Conservation (phyloP, 177 flowering plant species). For the Tripterygium wilfordii region DNA sequence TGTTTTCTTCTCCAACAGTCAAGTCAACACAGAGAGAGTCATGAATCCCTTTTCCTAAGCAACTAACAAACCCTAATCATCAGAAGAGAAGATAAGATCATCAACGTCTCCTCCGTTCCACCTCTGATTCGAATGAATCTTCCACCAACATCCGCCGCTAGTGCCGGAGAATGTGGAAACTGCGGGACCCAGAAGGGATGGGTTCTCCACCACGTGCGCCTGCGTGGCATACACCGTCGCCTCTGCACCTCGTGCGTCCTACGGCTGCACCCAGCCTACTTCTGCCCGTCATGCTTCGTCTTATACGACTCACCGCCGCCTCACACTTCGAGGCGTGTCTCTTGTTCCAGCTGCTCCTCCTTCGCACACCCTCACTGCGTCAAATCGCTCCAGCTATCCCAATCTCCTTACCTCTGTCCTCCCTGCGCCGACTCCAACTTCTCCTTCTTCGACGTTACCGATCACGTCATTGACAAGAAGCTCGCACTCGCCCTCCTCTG, state of each 20-base stretch:
- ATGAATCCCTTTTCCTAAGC: no score
- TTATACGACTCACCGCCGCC: slow-evolving; percentile 14
- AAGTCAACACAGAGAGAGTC: no score
- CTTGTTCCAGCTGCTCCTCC: slow-evolving; percentile 44
- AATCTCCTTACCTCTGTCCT: slow-evolving; percentile 28
- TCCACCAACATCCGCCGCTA: not conserved
- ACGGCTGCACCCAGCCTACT: slow-evolving; percentile 25
- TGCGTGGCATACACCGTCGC: slow-evolving; percentile 22
- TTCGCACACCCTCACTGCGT: slow-evolving; percentile 41
- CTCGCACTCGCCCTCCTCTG: slow-evolving; percentile 34
- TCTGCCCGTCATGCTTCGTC: slow-evolving; percentile 50
- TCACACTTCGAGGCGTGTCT: slow-evolving; percentile 15
- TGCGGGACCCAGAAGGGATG: slow-evolving; percentile 19
- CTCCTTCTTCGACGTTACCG: slow-evolving; percentile 14
- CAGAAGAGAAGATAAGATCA: not conserved
- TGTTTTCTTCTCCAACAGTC: no score
- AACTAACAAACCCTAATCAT: not conserved
- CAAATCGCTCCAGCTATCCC: not conserved
- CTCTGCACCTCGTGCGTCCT: slow-evolving; percentile 63
- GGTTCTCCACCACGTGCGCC: slow-evolving; percentile 38
- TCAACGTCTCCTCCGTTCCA: no score
- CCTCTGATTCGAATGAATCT: not conserved
- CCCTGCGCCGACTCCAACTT: slow-evolving; percentile 33
- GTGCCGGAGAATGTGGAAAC: slow-evolving; percentile 16
- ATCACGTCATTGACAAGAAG: slow-evolving; percentile 26